Conservation (phyloP, 768 basidiomycete genomes). For the Mrakia hoshinonis region DNA sequence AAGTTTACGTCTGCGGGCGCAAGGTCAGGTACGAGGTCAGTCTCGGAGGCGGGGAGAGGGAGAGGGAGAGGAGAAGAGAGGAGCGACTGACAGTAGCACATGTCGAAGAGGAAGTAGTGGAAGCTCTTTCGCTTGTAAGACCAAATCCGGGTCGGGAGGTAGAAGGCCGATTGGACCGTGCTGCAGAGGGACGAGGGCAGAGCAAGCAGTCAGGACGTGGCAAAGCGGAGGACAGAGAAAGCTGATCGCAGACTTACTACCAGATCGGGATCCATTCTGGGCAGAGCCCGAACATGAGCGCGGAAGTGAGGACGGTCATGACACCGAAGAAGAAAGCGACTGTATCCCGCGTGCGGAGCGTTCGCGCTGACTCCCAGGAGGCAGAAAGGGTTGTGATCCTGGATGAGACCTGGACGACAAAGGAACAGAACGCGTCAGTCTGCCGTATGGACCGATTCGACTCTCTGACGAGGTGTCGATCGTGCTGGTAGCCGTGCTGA, state of each 20-base stretch:
- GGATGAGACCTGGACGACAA: conserved; percentile 1
- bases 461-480: no score
- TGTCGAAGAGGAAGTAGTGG: conserved; percentile 18
- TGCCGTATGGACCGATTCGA: no score
- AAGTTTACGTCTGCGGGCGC: conserved; percentile 53
- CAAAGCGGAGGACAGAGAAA: neutral
- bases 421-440: no score
- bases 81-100: conserved; percentile 26
- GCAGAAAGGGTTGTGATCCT: conserved; percentile 68
- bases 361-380: conserved; percentile 78
- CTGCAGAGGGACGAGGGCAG: neutral
- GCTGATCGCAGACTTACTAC: conserved; percentile 13
- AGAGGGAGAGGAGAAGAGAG: neutral
- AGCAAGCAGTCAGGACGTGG: conserved; percentile 41
- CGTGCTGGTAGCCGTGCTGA: no score
- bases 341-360: conserved; percentile 41
- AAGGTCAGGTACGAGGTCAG: conserved; percentile 53
- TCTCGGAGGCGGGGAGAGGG: neutral
- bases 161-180: conserved; percentile 63
- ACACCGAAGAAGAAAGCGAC: conserved; percentile 86
- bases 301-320: conserved; percentile 73
- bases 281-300: conserved; percentile 76
- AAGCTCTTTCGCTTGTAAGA: conserved; percentile 58
- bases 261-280: conserved; percentile 57
- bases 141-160: conserved; percentile 74